These are phyloP conservation scores for Mortierella sp. DNA, from an alignment of 371 early-diverging fungal genomes.

Conservation along the genomic window DNA sequence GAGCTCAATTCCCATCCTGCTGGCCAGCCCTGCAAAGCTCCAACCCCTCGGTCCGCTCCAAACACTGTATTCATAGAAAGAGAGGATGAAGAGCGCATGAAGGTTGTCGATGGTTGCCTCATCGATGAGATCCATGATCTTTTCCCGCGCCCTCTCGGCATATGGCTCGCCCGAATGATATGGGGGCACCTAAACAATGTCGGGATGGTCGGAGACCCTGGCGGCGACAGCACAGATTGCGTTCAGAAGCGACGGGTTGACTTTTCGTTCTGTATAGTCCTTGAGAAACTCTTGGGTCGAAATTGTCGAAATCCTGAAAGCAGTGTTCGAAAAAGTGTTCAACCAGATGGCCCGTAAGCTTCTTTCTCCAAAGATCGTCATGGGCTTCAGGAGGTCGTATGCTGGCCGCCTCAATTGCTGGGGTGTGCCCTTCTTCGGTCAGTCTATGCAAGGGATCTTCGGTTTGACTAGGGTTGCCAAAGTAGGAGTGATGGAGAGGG, in stretches of 20 bases:
- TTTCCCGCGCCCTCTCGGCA: neutral
- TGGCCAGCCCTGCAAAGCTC: constrained; percentile 14
- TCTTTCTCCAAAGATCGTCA: constrained; percentile 6
- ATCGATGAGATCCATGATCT: constrained; percentile 18
- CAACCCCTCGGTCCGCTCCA: constrained; percentile 7
- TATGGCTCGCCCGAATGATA: constrained; percentile 18
- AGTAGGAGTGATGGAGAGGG: neutral
- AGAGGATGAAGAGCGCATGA: constrained; percentile 9
- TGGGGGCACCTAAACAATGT: neutral
- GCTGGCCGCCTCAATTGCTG: neutral
- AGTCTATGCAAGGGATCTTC: neutral
- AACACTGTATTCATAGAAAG: constrained; percentile 6
- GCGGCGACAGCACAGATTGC: constrained; percentile 14
- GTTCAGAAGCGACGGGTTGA: constrained; percentile 5
- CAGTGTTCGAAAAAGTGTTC: constrained; percentile 15
- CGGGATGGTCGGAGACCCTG: constrained; percentile 18
- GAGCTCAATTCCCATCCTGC: constrained; percentile 12
- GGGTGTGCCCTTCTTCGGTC: neutral
- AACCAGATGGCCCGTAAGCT: constrained; percentile 11
- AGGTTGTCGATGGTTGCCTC: constrained; percentile 10
- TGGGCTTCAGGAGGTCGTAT: neutral
- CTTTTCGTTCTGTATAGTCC: neutral
- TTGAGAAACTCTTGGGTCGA: constrained; percentile 16
- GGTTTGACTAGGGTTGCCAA: neutral
- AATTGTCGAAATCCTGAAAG: constrained; percentile 9